Percentiles rank a stretch among this genome's conserved stretches.
phyloP scores from a whole-genome alignment of 345 rosid species.

The Eucalyptus curtisii region DNA sequence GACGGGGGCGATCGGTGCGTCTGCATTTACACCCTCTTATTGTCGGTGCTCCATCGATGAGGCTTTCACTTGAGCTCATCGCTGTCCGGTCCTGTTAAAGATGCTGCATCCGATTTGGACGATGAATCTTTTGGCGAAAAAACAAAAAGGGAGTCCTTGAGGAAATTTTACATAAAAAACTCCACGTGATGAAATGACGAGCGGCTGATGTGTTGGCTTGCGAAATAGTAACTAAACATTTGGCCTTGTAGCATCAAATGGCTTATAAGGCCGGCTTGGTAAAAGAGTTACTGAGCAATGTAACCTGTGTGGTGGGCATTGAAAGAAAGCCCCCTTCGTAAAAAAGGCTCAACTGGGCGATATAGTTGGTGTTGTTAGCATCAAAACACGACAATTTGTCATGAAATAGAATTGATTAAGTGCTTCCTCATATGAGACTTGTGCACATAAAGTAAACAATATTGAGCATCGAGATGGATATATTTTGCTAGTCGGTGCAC shows the following conservation, averaged over 20 bases:
- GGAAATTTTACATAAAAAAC: background rate
- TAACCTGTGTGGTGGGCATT: background rate
- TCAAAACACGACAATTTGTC: too few species aligned
- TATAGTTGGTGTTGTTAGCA: too few species aligned
- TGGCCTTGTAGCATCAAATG: background rate
- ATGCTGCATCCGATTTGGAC: background rate
- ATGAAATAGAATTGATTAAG: too few species aligned
- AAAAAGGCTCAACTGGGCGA: accelerated
- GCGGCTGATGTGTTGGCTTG: background rate
- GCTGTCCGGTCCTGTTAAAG: background rate
- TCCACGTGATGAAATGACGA: background rate
- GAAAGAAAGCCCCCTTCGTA: too few species aligned
- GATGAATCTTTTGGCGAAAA: background rate
- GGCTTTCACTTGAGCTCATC: background rate
- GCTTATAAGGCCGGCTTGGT: too few species aligned
- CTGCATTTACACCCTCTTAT: background rate
- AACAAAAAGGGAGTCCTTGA: background rate
- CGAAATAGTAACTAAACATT: background rate
- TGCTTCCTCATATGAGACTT: too few species aligned
- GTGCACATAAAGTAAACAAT: background rate
- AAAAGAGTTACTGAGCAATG: background rate
- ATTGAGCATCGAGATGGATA: background rate
- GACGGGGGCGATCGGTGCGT: background rate
- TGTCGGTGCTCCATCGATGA: accelerated
- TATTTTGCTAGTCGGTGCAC: background rate